Conservation (phyloP, 306 rosid species). For the Crotalaria pallida region DNA sequence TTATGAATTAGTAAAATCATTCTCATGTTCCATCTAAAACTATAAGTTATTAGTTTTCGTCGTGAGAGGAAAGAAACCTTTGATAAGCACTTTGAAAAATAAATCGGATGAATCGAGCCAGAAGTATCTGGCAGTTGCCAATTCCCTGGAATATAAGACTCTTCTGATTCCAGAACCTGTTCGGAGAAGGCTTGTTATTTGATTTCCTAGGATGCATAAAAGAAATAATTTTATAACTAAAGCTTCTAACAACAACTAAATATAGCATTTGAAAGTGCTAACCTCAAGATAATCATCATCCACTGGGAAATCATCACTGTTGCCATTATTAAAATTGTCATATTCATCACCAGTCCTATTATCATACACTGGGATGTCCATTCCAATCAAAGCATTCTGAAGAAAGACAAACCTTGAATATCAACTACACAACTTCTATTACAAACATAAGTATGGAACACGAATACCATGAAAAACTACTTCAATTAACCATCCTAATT, state of each 20-base stretch:
- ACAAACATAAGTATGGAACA: background rate
- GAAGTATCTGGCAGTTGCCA: slow-evolving; percentile 47
- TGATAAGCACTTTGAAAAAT: slow-evolving; percentile 75
- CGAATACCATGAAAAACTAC: background rate
- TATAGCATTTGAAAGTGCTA: slow-evolving; percentile 22
- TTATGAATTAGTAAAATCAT: slow-evolving; percentile 9
- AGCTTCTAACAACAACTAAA: background rate
- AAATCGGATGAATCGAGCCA: slow-evolving; percentile 61
- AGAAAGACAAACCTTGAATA: slow-evolving; percentile 27
- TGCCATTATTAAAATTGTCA: slow-evolving; percentile 33
- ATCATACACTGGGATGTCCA: slow-evolving; percentile 70
- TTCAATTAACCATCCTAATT: background rate
- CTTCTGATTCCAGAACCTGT: slow-evolving; percentile 55
- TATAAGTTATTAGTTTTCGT: background rate
- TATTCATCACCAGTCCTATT: slow-evolving; percentile 39
- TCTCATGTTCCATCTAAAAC: slow-evolving; percentile 6
- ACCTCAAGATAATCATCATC: slow-evolving; percentile 74
- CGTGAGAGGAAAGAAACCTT: slow-evolving; percentile 38
- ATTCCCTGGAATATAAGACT: slow-evolving; percentile 38
- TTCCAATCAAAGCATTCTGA: slow-evolving; percentile 82
- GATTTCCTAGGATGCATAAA: slow-evolving; percentile 15
- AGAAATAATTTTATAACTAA: slow-evolving; percentile 7
- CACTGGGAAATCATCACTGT: slow-evolving; percentile 39
- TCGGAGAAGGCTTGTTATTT: slow-evolving; percentile 25
- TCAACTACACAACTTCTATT: slow-evolving; percentile 3